These are phyloP conservation scores for Apiotrichum brassicae DNA, from an alignment of 1,284 basidiomycete species.

Conservation along the genomic window DNA sequence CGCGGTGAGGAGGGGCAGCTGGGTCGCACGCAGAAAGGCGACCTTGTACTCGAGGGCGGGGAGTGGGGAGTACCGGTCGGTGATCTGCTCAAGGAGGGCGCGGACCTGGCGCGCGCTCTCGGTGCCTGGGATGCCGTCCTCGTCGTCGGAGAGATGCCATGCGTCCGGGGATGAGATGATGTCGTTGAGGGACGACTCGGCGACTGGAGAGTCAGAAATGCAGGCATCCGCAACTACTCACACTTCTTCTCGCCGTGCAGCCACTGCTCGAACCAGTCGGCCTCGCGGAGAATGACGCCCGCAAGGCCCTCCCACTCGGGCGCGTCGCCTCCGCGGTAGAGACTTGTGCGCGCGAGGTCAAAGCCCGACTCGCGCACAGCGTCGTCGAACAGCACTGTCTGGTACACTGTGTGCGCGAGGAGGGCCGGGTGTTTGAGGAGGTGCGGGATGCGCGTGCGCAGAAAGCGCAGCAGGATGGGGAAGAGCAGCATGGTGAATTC, in stretches of 20 bases:
- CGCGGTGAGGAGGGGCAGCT: constrained; percentile 72
- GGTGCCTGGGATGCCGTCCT: constrained; percentile 47
- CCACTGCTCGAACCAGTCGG: constrained; percentile 88
- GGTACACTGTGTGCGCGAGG: constrained; percentile 91
- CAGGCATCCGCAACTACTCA: constrained; percentile 48
- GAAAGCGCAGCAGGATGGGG: constrained; percentile 63
- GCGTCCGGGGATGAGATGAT: constrained; percentile 75
- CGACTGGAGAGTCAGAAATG: constrained; percentile 35
- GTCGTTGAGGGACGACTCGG: constrained; percentile 58
- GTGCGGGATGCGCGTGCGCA: constrained; percentile 65
- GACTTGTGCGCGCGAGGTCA: constrained; percentile 51
- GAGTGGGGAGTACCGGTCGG: constrained; percentile 86
- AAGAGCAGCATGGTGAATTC: constrained; percentile 70
- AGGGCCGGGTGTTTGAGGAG: constrained; percentile 73
- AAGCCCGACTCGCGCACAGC: constrained; percentile 72
- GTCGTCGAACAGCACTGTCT: constrained; percentile 81
- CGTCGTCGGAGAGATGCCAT: constrained; percentile 68
- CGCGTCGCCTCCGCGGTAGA: constrained; percentile 22
- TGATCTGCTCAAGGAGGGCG: constrained; percentile 79
- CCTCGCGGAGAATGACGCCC: constrained; percentile 70
- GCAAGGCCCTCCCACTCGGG: constrained; percentile 66
- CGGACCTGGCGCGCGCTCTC: constrained; percentile 73
- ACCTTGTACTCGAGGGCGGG: constrained; percentile 70
- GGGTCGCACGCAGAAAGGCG: constrained; percentile 74
- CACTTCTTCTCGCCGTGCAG: constrained; percentile 77